Percentiles rank a stretch among this genome's conserved stretches.
phyloP scores from a whole-genome alignment of 257 asterid genomes.

The Nicotiana tomentosiformis region DNA sequence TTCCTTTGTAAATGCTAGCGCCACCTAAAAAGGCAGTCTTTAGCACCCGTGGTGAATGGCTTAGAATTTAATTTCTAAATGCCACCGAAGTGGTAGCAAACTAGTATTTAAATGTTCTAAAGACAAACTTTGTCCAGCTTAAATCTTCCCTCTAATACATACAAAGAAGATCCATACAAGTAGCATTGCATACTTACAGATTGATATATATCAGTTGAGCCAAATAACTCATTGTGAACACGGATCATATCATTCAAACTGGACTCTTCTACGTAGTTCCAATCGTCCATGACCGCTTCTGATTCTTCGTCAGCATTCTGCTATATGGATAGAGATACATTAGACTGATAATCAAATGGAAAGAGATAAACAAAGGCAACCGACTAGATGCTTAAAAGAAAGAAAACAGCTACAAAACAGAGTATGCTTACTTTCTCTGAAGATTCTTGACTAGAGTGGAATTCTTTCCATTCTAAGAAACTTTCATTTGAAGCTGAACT shows the following conservation, averaged over 20 bases:
- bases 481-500: slow-evolving; percentile 46
- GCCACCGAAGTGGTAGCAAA: not conserved
- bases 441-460: slow-evolving; percentile 46
- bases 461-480: slow-evolving; percentile 74
- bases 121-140: not conserved
- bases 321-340: slow-evolving; percentile 25
- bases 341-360: not conserved
- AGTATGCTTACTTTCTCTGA: slow-evolving; percentile 44
- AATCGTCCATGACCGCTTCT: slow-evolving; percentile 49
- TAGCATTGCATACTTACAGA: slow-evolving; percentile 30
- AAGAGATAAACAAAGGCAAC: not conserved
- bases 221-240: slow-evolving; percentile 74
- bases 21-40: no score
- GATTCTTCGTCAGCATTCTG: slow-evolving; percentile 29
- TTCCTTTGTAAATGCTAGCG: no score
- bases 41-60: no score
- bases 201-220: slow-evolving; percentile 61
- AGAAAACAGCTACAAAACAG: not conserved
- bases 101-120: not conserved
- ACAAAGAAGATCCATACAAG: not conserved
- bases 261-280: slow-evolving; percentile 53
- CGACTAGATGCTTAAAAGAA: not conserved
- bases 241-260: slow-evolving; percentile 53
- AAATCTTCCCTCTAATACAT: not conserved
- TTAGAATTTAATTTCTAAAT: no score